A percentile compares a stretch with the other conserved stretches of the same genome.
Conservation (phyloP, 2,329 filamentous ascomycete genomes). For the Neurospora sp. region DNA sequence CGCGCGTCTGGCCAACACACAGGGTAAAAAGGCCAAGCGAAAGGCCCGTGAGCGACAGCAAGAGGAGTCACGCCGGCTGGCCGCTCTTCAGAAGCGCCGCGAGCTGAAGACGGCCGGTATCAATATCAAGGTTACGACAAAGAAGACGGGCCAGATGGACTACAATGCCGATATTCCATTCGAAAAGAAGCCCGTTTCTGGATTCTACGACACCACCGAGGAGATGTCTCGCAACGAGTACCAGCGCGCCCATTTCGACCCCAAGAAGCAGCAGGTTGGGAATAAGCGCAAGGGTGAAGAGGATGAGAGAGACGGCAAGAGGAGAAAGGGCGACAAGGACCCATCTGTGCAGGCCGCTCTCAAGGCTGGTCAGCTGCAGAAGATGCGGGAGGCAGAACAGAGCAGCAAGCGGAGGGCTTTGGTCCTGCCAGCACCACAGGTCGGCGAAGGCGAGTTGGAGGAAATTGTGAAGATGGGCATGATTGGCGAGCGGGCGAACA, state of each 20-base stretch:
- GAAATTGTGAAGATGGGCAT: constrained; percentile 99
- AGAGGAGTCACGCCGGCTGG: constrained; percentile 84
- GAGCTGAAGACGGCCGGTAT: constrained; percentile 97
- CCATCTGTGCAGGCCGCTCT: constrained; percentile 77
- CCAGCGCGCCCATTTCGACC: constrained; percentile 78
- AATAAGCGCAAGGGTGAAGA: constrained; percentile 90
- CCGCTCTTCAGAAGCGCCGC: constrained; percentile 84
- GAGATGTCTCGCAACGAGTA: constrained; percentile 74
- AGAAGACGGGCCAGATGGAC: constrained; percentile 96
- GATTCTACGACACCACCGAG: constrained; percentile 88
- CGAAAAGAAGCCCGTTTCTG: constrained; percentile 77
- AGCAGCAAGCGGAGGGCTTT: constrained; percentile 83
- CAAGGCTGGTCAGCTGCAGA: constrained; percentile 90
- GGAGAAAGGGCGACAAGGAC: constrained; percentile 80
- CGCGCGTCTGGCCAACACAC: constrained; percentile 90
- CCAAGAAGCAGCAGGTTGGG: constrained; percentile 74
- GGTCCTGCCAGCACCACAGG: constrained; percentile 80
- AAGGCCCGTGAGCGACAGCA: constrained; percentile 93
- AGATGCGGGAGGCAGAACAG: constrained; percentile 90
- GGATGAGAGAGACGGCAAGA: constrained; percentile 72
- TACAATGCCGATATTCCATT: constrained; percentile 99
- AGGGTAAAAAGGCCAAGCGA: constrained; percentile 97
- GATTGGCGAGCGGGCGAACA: constrained; percentile 76
- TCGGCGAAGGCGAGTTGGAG: constrained; percentile 85
- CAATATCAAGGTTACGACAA: constrained; percentile 88